Base-by-base conservation (phyloP, 257 asterid genomes). In the Gentiana macrophylla region DNA sequence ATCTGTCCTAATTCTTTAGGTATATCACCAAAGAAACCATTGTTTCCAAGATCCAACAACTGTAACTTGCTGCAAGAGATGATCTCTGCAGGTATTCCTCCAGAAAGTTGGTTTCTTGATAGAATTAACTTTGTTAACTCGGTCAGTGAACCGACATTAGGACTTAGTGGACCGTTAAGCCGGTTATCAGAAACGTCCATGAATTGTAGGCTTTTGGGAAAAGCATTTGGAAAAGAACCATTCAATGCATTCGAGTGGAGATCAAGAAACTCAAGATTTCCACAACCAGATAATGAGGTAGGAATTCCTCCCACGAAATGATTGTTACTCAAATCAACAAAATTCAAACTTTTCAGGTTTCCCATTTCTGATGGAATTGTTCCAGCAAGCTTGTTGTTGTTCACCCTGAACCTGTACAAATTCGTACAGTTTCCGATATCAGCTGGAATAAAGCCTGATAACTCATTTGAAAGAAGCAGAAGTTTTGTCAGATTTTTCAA, bases 311-410 rank as follows among this genome's bases (percentile, higher is more conserved):
- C 98, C 52, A 73, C 78, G 5, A 92, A 73, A 13, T 53, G 88
- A 49, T 92, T 92, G 50, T 63, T 77, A 52, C 84, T 70, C 88
- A 85, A 76, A 50, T 91, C 98, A 62, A 88, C 84, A 51, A 92
- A 92, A 73, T 83, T 83, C 38, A 88, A 70, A 66, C 32, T 62
- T 50, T 47, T 83, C 75, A 92, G 75, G 24, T 71, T 78, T 5
- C 95, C 98, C 35, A 88, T 84, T 65, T 88, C 98, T 15, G 77
- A 75, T 63, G 98, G 98, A 77, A 92, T 74, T 66, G 84, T 78
- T 6, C 98, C 97, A 7, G 86, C 88, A 50, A 92, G 32, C 62
- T 66, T 79, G 75, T 92, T 92, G 55, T 56, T 76, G 49, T 82
- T 74, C 47, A 85, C 76, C 63, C 98, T 77, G 56, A 92, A 69